phyloP scores from a whole-genome alignment of 2,329 filamentous ascomycete genomes.

The Aspergillus carbonarius region DNA sequence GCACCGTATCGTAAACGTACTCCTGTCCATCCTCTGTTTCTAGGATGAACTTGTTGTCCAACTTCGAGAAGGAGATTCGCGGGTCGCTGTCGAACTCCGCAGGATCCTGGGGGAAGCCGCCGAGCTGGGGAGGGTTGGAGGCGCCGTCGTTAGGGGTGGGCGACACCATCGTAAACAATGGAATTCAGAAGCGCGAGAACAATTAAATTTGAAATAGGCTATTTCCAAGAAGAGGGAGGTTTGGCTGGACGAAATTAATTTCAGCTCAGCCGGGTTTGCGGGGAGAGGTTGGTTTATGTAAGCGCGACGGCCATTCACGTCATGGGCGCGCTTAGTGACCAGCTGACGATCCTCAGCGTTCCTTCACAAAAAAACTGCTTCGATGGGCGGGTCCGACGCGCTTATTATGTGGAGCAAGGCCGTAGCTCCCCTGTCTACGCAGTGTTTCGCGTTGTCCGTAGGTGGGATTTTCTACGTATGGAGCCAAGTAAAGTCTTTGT shows the following conservation, averaged over 20 bases:
- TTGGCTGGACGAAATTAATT: not conserved
- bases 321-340: not conserved
- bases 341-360: not conserved
- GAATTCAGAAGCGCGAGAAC: not conserved
- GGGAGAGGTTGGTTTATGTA: slow-evolving; percentile 5
- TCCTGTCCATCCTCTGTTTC: slow-evolving; percentile 83
- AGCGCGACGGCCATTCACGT: not conserved
- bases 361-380: not conserved
- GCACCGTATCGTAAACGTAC: slow-evolving; percentile 73
- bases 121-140: slow-evolving; percentile 16
- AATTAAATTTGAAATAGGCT: not conserved
- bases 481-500: too few relatives aligned
- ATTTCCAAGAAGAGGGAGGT: not conserved
- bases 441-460: not conserved
- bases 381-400: not conserved
- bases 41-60: slow-evolving; percentile 77
- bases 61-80: slow-evolving; percentile 81
- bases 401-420: not conserved
- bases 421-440: not conserved
- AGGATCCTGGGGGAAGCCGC: slow-evolving; percentile 54
- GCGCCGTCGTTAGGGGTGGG: slow-evolving; percentile 19
- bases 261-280: not conserved
- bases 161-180: slow-evolving; percentile 22
- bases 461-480: too few relatives aligned
- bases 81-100: slow-evolving; percentile 73